phyloP scores from a whole-genome alignment of 2,329 filamentous ascomycete genomes.

The Biscogniauxia marginata region DNA sequence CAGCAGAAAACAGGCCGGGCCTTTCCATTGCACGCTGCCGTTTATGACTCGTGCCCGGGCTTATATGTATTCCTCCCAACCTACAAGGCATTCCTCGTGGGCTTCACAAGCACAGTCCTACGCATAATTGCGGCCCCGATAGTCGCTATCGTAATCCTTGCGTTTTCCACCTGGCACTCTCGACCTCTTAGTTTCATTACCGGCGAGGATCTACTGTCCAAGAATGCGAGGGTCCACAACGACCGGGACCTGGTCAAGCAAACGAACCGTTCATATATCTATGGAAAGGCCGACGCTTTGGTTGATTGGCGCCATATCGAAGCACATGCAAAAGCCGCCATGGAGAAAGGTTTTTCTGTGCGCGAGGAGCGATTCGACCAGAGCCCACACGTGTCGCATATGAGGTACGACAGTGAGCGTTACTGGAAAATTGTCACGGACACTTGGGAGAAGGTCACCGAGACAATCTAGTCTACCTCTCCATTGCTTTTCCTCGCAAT shows the following conservation, averaged over 20 bases:
- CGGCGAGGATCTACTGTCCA: conserved; percentile 32
- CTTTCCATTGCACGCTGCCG: conserved; percentile 42
- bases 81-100: conserved; percentile 40
- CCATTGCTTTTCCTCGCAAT: not conserved
- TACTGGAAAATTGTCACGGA: conserved; percentile 51
- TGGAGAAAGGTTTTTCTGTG: conserved; percentile 39
- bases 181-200: conserved; percentile 31
- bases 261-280: conserved; percentile 50
- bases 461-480: not conserved
- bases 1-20: conserved; percentile 22
- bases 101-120: conserved; percentile 33
- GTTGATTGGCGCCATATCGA: conserved; percentile 49
- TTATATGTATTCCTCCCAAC: conserved; percentile 39
- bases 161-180: conserved; percentile 31
- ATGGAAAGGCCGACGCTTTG: conserved; percentile 47
- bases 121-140: conserved; percentile 33
- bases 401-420: conserved; percentile 42
- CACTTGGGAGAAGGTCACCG: conserved; percentile 41
- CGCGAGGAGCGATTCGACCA: conserved; percentile 45
- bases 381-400: conserved; percentile 52
- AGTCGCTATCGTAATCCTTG: conserved; percentile 34
- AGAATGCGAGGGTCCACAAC: conserved; percentile 39
- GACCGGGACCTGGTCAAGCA: conserved; percentile 36
- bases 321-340: conserved; percentile 44
- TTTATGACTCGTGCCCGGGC: conserved; percentile 51